Base-by-base conservation (phyloP, 768 basidiomycete genomes). In the Candolleomyces aberdarensis region DNA sequence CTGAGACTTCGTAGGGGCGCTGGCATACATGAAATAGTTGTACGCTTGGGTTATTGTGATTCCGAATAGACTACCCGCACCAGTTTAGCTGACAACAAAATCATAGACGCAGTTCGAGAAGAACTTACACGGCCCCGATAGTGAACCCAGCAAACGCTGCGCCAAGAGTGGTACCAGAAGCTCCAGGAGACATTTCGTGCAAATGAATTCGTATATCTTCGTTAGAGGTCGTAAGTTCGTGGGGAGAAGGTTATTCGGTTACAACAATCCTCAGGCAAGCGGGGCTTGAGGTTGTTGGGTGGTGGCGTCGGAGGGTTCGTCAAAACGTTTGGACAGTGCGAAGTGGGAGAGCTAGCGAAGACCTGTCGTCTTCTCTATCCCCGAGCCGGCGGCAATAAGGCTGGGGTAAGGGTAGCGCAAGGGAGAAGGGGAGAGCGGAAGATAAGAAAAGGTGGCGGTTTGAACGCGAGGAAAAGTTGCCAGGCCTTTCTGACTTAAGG, bases 131-230 rank as follows among this genome's bases (percentile, higher is more conserved):
- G 36, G 73, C 70, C 26, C 71, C 70, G 39, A 67, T 65, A 31
- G 70, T 63, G 62, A 68, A 74, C 22, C 73, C 73, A 61, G 71
- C 70, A 62, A 71, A 72, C 7, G 70, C 73, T 5, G 68, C 68
- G 1, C 66, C 68, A 17, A 74, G 53, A 5, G 70, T 72, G 26
- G 66, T 31, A 1, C 53, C 54, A 13, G 48, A 26, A 9, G 14
- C 19, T 20, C 52, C 29, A 43, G 39, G 43, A 36, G n/a, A 19
- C 57, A 47, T 47, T 32, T 40, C 49, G 22, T 50, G 14, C 8
- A 14, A 26, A 26, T 26, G 44, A 48, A 14, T 43, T 47, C 41
- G 41, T 44, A 36, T 36, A 36, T 36, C 36, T 52, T 41, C 51
- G 50, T 29, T 1, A 19, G 11, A 39, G 40, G n/a, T 43, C 20